Evolutionary conservation across 2,329 filamentous ascomycete genomes (phyloP).

Genomic region (Pseudocercospora pini-densiflorae): DNA sequence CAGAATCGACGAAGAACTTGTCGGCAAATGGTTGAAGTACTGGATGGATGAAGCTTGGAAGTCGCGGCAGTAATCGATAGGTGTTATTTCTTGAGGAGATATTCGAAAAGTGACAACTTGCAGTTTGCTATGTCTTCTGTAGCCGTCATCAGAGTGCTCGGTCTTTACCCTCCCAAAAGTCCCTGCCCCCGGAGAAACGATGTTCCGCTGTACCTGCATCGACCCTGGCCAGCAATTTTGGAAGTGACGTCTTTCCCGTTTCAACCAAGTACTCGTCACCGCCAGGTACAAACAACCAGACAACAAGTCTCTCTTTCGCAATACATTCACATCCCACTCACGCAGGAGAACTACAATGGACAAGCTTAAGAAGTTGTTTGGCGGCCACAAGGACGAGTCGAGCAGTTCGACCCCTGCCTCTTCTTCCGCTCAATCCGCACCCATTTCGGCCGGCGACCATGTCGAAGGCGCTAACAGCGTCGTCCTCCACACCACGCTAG

Average conservation of each 20-base stretch:
- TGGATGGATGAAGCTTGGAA: neutral
- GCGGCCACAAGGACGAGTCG: slow-evolving; percentile 21
- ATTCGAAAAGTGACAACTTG: no score
- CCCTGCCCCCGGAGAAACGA: neutral
- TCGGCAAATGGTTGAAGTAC: neutral
- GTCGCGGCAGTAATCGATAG: no score
- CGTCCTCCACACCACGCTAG: slow-evolving; percentile 39
- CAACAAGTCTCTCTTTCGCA: neutral
- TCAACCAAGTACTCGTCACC: neutral
- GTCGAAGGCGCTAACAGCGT: slow-evolving; percentile 34
- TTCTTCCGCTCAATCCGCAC: slow-evolving; percentile 19
- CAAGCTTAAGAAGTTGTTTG: slow-evolving; percentile 31
- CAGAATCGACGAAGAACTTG: neutral
- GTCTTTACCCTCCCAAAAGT: no score
- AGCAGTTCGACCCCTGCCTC: slow-evolving; percentile 13
- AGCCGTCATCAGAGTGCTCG: no score
- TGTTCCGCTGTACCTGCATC: neutral
- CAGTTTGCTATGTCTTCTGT: no score
- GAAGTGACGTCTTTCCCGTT: neutral
- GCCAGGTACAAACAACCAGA: neutral
- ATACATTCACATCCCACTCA: neutral
- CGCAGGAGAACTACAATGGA: slow-evolving; percentile 18
- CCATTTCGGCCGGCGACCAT: slow-evolving; percentile 5
- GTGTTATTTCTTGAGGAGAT: no score
- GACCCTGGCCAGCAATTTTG: neutral